Conservation (phyloP, 805 yeast species). For the Lipomyces starkeyi region DNA sequence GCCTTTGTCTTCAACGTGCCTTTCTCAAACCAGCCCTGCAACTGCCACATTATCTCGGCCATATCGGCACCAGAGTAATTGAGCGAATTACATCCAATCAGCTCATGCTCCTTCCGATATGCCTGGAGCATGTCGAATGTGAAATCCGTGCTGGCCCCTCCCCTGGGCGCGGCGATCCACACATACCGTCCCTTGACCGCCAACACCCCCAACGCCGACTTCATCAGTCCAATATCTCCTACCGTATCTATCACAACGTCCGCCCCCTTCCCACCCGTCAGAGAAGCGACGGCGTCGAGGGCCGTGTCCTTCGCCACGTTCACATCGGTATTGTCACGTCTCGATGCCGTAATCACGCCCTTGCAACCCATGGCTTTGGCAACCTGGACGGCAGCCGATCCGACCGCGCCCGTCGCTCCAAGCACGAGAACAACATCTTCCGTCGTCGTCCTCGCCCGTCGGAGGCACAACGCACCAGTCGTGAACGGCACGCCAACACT, state of each 20-base stretch:
- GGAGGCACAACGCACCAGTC: neutral
- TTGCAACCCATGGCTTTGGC: constrained; percentile 3
- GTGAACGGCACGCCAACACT: constrained; percentile 8
- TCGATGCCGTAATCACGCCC: constrained; percentile 1
- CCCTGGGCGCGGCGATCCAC: neutral
- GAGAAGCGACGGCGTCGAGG: neutral
- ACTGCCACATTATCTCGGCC: neutral
- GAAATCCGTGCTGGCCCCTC: neutral
- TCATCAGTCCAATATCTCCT: neutral
- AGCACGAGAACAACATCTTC: constrained; percentile 5
- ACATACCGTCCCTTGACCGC: neutral
- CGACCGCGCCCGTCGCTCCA: constrained; percentile 5
- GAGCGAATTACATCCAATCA: constrained; percentile 2
- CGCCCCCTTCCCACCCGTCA: neutral
- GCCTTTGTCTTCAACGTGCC: neutral
- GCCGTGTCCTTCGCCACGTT: neutral
- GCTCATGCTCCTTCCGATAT: constrained; percentile 2
- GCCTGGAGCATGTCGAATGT: neutral
- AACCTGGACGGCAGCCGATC: constrained; percentile 4
- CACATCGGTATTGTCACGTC: neutral
- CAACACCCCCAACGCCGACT: neutral
- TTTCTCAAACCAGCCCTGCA: neutral
- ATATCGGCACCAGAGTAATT: neutral
- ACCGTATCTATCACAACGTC: neutral
- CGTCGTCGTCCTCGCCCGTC: neutral